Evolutionary conservation across 768 basidiomycete genomes (phyloP).

Genomic region (Boletus sp.): DNA sequence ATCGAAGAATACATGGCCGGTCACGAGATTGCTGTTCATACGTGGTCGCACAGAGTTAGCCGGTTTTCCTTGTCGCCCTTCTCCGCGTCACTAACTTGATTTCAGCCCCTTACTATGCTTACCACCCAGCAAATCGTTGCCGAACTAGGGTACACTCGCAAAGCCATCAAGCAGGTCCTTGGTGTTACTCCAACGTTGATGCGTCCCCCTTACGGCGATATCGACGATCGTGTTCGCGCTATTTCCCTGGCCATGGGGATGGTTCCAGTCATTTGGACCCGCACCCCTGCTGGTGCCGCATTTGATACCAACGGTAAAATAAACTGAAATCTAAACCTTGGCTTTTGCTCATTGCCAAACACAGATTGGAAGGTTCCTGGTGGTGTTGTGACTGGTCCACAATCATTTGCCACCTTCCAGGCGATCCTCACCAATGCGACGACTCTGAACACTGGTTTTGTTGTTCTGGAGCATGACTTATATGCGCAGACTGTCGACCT

Average conservation of each 20-base stretch:
- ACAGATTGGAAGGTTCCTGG: constrained; percentile 87
- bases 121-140: constrained; percentile 87
- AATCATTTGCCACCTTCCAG: constrained; percentile 68
- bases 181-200: constrained; percentile 77
- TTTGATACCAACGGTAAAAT: constrained; percentile 73
- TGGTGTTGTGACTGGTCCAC: constrained; percentile 64
- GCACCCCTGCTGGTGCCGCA: constrained; percentile 46
- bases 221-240: constrained; percentile 91
- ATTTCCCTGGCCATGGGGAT: constrained; percentile 91
- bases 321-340: neutral
- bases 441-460: constrained; percentile 66
- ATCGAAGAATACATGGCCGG: constrained; percentile 78
- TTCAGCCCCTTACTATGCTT: constrained; percentile 61
- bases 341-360: constrained; percentile 12
- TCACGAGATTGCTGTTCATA: constrained; percentile 82
- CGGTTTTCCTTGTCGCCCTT: neutral
- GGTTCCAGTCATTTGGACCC: constrained; percentile 88
- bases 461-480: constrained; percentile 87
- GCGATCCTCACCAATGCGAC: constrained; percentile 70
- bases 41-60: constrained; percentile 81
- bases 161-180: constrained; percentile 73
- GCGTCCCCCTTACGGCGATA: constrained; percentile 84
- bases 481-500: constrained; percentile 85
- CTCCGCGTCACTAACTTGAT: constrained; percentile 13
- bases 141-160: constrained; percentile 89